These are phyloP conservation scores for Dalbergia cultrata DNA, from an alignment of 306 rosid genomes.

Conservation along the genomic window DNA sequence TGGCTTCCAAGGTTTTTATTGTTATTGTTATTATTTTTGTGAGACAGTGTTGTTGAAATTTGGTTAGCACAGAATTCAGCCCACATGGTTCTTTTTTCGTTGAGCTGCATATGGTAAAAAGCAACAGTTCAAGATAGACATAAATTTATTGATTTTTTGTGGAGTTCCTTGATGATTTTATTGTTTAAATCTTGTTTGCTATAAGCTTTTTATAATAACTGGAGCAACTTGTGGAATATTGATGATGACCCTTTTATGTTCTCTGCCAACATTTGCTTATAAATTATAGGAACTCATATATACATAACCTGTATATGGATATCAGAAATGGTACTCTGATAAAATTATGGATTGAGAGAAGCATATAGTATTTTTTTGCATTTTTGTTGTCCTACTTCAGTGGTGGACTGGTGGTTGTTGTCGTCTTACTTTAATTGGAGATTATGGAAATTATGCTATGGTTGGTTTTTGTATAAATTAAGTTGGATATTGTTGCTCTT, in stretches of 20 bases:
- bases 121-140: not conserved
- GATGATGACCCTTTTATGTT: slow-evolving; percentile 8
- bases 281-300: not conserved
- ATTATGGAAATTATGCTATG: not conserved
- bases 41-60: not conserved
- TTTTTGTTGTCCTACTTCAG: too few species aligned
- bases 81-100: not conserved
- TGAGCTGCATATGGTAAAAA: slow-evolving; percentile 1
- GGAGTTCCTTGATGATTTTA: slow-evolving; percentile 5
- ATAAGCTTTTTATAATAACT: not conserved
- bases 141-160: slow-evolving; percentile 6
- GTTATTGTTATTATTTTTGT: not conserved
- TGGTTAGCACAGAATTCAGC: not conserved
- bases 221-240: slow-evolving; percentile 1
- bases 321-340: not conserved
- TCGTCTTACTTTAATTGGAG: too few species aligned
- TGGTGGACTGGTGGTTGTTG: too few species aligned
- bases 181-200: not conserved
- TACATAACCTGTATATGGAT: not conserved
- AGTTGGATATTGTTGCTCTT: slow-evolving; percentile 17
- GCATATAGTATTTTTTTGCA: too few species aligned
- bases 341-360: not conserved
- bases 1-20: not conserved
- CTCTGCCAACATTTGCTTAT: slow-evolving; percentile 16
- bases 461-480: not conserved